Evolutionary conservation across 2,329 filamentous ascomycete species (phyloP).

Genomic region (Verticillium longisporum): DNA sequence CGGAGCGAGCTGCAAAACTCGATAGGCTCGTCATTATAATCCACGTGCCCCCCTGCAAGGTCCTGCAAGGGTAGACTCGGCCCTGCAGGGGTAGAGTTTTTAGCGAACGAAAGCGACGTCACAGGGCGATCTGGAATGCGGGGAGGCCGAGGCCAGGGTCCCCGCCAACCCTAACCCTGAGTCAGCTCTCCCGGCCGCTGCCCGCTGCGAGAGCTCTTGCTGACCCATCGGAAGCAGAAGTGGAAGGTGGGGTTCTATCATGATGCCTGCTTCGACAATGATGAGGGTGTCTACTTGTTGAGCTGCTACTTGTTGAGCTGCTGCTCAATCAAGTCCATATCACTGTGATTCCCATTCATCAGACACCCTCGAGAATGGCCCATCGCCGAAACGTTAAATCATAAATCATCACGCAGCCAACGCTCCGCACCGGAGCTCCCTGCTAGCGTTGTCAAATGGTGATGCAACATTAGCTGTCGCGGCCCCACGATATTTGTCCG

Average conservation of each 20-base stretch:
- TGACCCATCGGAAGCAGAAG: no score
- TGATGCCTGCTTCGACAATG: no score
- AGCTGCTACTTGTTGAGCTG: no score
- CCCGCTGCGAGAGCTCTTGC: no score
- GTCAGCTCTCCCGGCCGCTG: background rate
- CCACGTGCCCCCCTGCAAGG: background rate
- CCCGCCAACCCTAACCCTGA: background rate
- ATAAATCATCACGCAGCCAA: background rate
- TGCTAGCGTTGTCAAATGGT: background rate
- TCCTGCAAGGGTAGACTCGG: background rate
- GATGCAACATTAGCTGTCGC: background rate
- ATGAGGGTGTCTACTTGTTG: no score
- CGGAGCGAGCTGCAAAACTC: background rate
- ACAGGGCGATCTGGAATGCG: conserved; percentile 3
- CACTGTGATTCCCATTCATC: background rate
- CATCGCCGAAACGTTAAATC: background rate
- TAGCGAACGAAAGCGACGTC: conserved; percentile 2
- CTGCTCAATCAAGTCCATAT: no score
- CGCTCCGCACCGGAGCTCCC: background rate
- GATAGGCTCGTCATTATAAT: background rate
- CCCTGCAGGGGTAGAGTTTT: background rate
- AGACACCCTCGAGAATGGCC: background rate
- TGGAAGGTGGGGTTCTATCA: no score
- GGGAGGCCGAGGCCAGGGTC: background rate
- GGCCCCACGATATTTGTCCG: background rate